Conservation (phyloP, 768 basidiomycete species). For the Ramaria sp. region DNA sequence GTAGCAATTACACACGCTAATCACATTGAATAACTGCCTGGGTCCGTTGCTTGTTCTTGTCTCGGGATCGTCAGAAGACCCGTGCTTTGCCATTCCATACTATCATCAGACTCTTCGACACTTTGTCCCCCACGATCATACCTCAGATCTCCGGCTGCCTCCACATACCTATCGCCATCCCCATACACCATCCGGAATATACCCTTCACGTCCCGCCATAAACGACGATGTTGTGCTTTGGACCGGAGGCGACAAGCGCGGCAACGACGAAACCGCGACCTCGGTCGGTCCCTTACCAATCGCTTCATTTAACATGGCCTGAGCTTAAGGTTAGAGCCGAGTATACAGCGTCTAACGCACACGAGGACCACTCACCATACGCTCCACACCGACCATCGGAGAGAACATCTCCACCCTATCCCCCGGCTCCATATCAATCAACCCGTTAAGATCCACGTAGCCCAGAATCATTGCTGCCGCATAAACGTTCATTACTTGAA, state of each 20-base stretch:
- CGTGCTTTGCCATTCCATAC: not conserved
- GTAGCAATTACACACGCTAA: too few species aligned
- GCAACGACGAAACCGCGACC: not conserved
- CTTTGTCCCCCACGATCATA: not conserved
- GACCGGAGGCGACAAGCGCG: not conserved
- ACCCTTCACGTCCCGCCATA: not conserved
- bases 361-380: slow-evolving; percentile 35
- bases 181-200: not conserved
- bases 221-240: not conserved
- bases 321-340: not conserved
- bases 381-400: slow-evolving; percentile 33
- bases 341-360: not conserved
- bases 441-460: slow-evolving; percentile 33
- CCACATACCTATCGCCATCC: not conserved
- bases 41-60: not conserved
- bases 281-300: not conserved
- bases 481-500: slow-evolving; percentile 59
- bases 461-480: slow-evolving; percentile 55
- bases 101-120: not conserved
- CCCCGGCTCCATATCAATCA: slow-evolving; percentile 41
- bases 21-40: too few species aligned
- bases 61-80: not conserved
- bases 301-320: slow-evolving; percentile 3
- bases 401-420: slow-evolving; percentile 36
- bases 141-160: not conserved